Percentiles rank a stretch among this genome's conserved stretches.
phyloP scores from a whole-genome alignment of 148 eudicot genomes.

The Arctostaphylos glauca region DNA sequence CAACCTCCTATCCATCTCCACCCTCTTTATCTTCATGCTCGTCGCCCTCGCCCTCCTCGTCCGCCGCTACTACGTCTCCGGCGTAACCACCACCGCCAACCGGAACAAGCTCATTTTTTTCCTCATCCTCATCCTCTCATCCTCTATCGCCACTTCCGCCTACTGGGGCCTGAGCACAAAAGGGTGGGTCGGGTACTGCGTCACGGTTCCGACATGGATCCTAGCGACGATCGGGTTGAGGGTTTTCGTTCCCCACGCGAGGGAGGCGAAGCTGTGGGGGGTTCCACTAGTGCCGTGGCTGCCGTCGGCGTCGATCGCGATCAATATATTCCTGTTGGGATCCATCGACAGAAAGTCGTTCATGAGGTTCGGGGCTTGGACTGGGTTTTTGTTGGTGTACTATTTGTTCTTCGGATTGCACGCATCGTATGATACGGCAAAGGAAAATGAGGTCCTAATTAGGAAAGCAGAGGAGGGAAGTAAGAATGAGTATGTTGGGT shows the following conservation, averaged over 20 bases:
- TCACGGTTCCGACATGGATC: constrained; percentile 46
- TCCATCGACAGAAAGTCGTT: background rate
- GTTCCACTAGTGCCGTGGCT: constrained; percentile 70
- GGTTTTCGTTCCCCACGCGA: constrained; percentile 40
- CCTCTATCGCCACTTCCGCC: constrained; percentile 36
- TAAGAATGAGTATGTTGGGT: background rate
- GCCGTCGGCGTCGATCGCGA: constrained; percentile 48
- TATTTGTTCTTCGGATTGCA: constrained; percentile 6
- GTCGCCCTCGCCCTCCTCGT: constrained; percentile 52
- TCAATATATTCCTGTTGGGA: constrained; percentile 26
- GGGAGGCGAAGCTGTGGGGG: constrained; percentile 51
- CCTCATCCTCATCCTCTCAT: constrained; percentile 32
- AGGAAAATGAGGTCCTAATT: background rate
- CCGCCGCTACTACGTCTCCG: constrained; percentile 45
- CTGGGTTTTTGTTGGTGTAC: background rate
- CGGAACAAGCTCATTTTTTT: constrained; percentile 48
- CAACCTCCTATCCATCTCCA: constrained; percentile 57
- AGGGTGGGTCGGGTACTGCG: constrained; percentile 40
- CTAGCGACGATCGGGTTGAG: constrained; percentile 35
- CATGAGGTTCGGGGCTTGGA: background rate
- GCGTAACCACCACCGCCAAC: constrained; percentile 33
- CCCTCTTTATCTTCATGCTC: constrained; percentile 45
- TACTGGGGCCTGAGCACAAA: constrained; percentile 40
- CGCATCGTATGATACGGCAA: constrained; percentile 3
- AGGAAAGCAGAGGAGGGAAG: background rate